A percentile compares a stretch with the other conserved stretches of the same genome.
Evolutionary conservation across 495 filamentous ascomycete species (phyloP).

Genomic region (Parachaetomium inaequale): DNA sequence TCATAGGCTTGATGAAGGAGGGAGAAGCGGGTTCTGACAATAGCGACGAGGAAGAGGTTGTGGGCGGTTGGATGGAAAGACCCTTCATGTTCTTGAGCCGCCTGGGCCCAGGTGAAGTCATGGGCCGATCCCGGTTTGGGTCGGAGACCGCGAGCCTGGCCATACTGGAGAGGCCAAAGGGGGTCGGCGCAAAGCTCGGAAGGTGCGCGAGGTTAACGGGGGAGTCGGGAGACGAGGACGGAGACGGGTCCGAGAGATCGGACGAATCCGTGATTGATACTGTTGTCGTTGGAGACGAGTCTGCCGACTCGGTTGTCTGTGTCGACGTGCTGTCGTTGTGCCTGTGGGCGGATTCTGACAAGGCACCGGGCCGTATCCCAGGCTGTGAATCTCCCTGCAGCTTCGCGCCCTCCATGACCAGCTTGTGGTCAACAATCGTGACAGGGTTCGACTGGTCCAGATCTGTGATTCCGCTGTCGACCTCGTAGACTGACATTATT

Average conservation of each 20-base stretch:
- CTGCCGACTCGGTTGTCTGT: slow-evolving; percentile 75
- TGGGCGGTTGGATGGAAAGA: slow-evolving; percentile 79
- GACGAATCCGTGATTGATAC: slow-evolving; percentile 90
- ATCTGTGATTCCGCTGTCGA: slow-evolving; percentile 37
- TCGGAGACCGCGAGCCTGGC: slow-evolving; percentile 43
- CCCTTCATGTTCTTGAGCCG: slow-evolving; percentile 90
- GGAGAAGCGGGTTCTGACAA: slow-evolving; percentile 79
- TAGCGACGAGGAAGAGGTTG: slow-evolving; percentile 43
- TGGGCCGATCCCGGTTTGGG: slow-evolving; percentile 44
- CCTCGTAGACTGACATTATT: slow-evolving; percentile 67
- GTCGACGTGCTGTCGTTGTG: slow-evolving; percentile 72
- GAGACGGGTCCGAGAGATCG: slow-evolving; percentile 83
- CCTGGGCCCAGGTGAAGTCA: slow-evolving; percentile 67
- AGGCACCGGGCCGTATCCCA: slow-evolving; percentile 33
- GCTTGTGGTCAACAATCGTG: slow-evolving; percentile 43
- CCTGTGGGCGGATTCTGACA: slow-evolving; percentile 47
- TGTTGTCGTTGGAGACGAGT: slow-evolving; percentile 93
- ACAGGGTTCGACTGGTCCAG: slow-evolving; percentile 45
- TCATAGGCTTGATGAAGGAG: slow-evolving; percentile 70
- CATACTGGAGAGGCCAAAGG: slow-evolving; percentile 45
- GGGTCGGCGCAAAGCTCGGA: slow-evolving; percentile 50
- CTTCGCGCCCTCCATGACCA: slow-evolving; percentile 41
- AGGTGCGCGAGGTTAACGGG: slow-evolving; percentile 62
- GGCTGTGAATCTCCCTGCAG: slow-evolving; percentile 28
- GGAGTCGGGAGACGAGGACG: slow-evolving; percentile 86